A percentile compares a stretch with the other conserved stretches of the same genome.
Evolutionary conservation across 306 rosid genomes (phyloP).

Genomic region (Cyamopsis tetragonoloba): DNA sequence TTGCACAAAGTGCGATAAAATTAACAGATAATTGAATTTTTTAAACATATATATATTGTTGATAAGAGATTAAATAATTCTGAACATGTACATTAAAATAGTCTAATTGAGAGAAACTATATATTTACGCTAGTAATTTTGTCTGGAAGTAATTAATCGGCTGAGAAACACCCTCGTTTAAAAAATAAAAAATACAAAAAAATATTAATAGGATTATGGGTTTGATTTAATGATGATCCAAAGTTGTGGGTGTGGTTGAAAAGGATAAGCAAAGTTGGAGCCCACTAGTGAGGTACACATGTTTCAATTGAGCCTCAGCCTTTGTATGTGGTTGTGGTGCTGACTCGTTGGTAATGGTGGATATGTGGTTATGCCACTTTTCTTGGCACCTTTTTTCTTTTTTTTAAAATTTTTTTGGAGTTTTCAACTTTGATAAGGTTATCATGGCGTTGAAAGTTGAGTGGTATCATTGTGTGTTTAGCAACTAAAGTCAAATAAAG

Average conservation of each 20-base stretch:
- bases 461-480: slow-evolving; percentile 12
- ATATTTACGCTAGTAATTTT: too few relatives aligned
- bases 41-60: too few relatives aligned
- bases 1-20: too few relatives aligned
- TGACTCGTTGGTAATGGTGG: slow-evolving; percentile 35
- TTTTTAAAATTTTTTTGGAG: too few relatives aligned
- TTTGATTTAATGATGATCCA: slow-evolving; percentile 16
- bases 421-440: slow-evolving; percentile 33
- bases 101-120: too few relatives aligned
- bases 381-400: background rate
- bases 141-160: too few relatives aligned
- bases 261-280: slow-evolving; percentile 38
- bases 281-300: slow-evolving; percentile 42
- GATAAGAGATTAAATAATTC: too few relatives aligned
- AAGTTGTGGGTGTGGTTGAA: slow-evolving; percentile 47
- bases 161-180: too few relatives aligned
- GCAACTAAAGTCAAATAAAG: slow-evolving; percentile 17
- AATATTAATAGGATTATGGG: slow-evolving; percentile 2
- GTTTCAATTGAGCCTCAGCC: slow-evolving; percentile 32
- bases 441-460: slow-evolving; percentile 30
- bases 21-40: too few relatives aligned
- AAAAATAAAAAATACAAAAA: too few relatives aligned
- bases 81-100: too few relatives aligned
- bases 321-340: slow-evolving; percentile 43
- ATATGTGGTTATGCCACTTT: slow-evolving; percentile 31